Percentiles rank a stretch among this genome's conserved stretches.
These are phyloP conservation scores for Globisporangium viniferum DNA, from an alignment of 352 stramenopile species.

Conservation along the genomic window DNA sequence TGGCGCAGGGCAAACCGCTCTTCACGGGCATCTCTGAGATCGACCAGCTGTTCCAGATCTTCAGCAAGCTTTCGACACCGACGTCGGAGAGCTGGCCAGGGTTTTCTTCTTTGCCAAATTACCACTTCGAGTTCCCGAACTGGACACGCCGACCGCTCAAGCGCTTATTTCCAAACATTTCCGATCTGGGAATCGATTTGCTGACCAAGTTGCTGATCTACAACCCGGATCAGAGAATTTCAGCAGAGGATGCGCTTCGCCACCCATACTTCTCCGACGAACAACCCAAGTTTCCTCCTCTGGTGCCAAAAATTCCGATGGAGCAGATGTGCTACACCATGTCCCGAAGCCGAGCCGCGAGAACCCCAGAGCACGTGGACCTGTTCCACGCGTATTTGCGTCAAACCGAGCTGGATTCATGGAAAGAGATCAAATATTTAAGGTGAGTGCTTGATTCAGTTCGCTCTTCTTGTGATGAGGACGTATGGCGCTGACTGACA, in stretches of 20 bases:
- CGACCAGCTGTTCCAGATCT: constrained; percentile 86
- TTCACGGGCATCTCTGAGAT: constrained; percentile 84
- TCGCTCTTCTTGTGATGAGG: background rate
- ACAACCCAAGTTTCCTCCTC: constrained; percentile 30
- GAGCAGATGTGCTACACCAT: constrained; percentile 73
- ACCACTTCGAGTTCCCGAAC: constrained; percentile 89
- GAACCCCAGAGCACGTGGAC: constrained; percentile 69
- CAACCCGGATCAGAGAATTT: constrained; percentile 80
- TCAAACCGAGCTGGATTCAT: constrained; percentile 75
- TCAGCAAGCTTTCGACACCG: constrained; percentile 95
- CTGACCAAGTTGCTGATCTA: constrained; percentile 77
- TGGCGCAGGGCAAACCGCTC: constrained; percentile 85
- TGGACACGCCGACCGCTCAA: constrained; percentile 69
- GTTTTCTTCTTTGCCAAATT: constrained; percentile 97
- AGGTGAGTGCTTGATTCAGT: constrained; percentile 31
- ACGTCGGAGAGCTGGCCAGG: constrained; percentile 96
- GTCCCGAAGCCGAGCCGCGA: constrained; percentile 35
- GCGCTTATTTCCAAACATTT: constrained; percentile 70
- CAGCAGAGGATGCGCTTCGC: constrained; percentile 74
- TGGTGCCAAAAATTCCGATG: constrained; percentile 75
- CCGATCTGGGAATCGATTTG: constrained; percentile 65
- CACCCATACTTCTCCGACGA: constrained; percentile 78
- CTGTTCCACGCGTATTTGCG: constrained; percentile 80
- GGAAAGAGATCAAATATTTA: constrained; percentile 86
- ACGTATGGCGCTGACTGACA: background rate